Percentiles rank a stretch among this genome's conserved stretches.
phyloP scores from a whole-genome alignment of 2,329 filamentous ascomycete species.

The Alternaria sp. region DNA sequence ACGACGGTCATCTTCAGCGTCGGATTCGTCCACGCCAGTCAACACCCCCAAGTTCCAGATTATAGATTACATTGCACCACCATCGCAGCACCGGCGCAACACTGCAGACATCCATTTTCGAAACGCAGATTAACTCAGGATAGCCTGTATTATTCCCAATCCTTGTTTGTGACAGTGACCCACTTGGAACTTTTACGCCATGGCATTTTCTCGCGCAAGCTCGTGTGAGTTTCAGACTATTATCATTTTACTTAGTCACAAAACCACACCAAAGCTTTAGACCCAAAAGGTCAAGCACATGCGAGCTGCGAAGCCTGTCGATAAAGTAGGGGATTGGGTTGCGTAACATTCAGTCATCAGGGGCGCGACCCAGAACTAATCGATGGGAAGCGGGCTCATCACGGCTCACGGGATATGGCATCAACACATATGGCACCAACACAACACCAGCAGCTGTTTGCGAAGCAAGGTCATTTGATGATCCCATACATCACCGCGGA shows the following conservation, averaged over 20 bases:
- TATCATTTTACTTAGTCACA: slow-evolving; percentile 3
- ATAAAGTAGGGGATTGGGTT: slow-evolving; percentile 1
- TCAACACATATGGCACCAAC: slow-evolving; percentile 13
- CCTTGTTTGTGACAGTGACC: slow-evolving; percentile 1
- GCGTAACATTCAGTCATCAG: slow-evolving; percentile 6
- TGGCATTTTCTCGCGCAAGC: slow-evolving; percentile 1
- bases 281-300: not conserved
- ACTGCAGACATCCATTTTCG: not conserved
- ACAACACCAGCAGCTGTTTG: slow-evolving; percentile 8
- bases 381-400: slow-evolving; percentile 8
- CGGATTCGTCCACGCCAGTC: not conserved
- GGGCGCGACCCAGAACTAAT: slow-evolving; percentile 2
- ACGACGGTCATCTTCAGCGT: not conserved
- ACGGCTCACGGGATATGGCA: slow-evolving; percentile 9
- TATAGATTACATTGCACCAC: slow-evolving; percentile 8
- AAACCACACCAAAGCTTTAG: not conserved
- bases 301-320: slow-evolving; percentile 3
- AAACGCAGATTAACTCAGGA: slow-evolving; percentile 3
- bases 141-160: slow-evolving; percentile 2
- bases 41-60: slow-evolving; percentile 5
- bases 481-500: slow-evolving; percentile 14
- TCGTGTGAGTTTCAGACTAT: slow-evolving; percentile 8
- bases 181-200: slow-evolving; percentile 7
- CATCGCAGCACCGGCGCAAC: slow-evolving; percentile 2
- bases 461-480: slow-evolving; percentile 3